Percentiles rank a stretch among this genome's conserved stretches.
These are phyloP conservation scores for Paramecium sonneborni DNA, from an alignment of 73 alveolate genomes.

Conservation along the genomic window DNA sequence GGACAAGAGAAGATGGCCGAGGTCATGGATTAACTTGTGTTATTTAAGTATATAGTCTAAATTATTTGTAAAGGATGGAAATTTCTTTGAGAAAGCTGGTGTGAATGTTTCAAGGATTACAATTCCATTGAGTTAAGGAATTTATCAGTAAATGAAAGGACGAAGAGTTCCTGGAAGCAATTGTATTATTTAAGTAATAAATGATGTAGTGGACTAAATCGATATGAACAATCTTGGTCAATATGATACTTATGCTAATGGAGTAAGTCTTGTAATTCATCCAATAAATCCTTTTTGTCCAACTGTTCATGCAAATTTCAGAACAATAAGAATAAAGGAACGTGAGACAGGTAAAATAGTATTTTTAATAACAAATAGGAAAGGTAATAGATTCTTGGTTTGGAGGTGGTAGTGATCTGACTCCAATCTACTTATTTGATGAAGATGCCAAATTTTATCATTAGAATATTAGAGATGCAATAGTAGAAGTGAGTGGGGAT, in stretches of 20 bases:
- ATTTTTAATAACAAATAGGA: background rate
- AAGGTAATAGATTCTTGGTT: constrained; percentile 78
- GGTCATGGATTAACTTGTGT: constrained; percentile 70
- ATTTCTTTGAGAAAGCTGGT: constrained; percentile 78
- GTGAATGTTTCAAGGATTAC: constrained; percentile 69
- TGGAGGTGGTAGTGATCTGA: constrained; percentile 92
- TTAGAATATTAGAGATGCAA: constrained; percentile 56
- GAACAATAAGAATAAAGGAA: constrained; percentile 70
- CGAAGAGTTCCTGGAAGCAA: constrained; percentile 50
- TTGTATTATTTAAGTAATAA: background rate
- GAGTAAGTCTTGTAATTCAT: constrained; percentile 86
- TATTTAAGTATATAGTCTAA: constrained; percentile 41
- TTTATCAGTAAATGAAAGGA: constrained; percentile 65
- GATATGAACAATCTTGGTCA: constrained; percentile 5
- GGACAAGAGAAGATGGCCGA: constrained; percentile 64
- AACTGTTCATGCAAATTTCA: constrained; percentile 87
- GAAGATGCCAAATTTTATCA: constrained; percentile 77
- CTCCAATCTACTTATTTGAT: constrained; percentile 81
- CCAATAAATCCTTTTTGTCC: constrained; percentile 83
- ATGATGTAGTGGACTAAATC: constrained; percentile 26
- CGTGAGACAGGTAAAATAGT: constrained; percentile 56
- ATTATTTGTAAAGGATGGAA: constrained; percentile 54
- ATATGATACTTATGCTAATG: constrained; percentile 74
- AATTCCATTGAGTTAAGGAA: constrained; percentile 70
- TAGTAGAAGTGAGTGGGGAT: constrained; percentile 65